A percentile compares a stretch with the other conserved stretches of the same genome.
phyloP scores from a whole-genome alignment of 164 flowering plant genomes.

The Piper betle region DNA sequence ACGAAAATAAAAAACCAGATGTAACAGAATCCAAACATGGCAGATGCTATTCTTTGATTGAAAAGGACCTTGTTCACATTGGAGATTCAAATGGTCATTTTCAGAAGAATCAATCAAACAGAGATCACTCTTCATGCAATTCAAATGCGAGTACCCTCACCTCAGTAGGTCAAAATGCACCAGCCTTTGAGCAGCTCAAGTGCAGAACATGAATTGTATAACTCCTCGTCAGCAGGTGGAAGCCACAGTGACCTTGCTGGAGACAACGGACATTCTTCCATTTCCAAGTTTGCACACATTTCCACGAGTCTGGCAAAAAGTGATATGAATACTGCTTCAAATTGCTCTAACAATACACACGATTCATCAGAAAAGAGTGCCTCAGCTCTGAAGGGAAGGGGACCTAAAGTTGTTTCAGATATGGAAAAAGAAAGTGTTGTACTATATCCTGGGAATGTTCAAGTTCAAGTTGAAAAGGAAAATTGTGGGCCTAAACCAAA shows the following conservation, averaged over 20 bases:
- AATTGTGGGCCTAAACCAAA: neutral
- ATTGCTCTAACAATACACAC: conserved; percentile 14
- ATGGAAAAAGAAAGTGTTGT: conserved; percentile 10
- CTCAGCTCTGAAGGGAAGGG: conserved; percentile 16
- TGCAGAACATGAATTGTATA: conserved; percentile 3
- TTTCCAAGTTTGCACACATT: conserved; percentile 12
- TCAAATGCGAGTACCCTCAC: neutral
- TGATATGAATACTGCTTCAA: conserved; percentile 19
- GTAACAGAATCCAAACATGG: neutral
- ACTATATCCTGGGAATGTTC: conserved; percentile 5
- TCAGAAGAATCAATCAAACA: neutral
- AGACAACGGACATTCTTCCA: conserved; percentile 18
- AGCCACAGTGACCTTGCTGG: conserved; percentile 15
- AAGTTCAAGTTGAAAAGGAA: conserved; percentile 12
- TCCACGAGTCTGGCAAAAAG: conserved; percentile 13
- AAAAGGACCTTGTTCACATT: too few relatives aligned
- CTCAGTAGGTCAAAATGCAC: neutral
- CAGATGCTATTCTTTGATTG: neutral
- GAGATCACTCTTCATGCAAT: neutral
- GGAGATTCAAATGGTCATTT: neutral
- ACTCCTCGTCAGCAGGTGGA: conserved; percentile 4
- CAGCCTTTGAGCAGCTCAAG: conserved; percentile 6
- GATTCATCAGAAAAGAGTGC: conserved; percentile 23
- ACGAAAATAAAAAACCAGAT: neutral
- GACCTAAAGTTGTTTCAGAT: conserved; percentile 8